Base-by-base conservation (phyloP, 2,329 filamentous ascomycete species). In the Alternaria consortialis region DNA sequence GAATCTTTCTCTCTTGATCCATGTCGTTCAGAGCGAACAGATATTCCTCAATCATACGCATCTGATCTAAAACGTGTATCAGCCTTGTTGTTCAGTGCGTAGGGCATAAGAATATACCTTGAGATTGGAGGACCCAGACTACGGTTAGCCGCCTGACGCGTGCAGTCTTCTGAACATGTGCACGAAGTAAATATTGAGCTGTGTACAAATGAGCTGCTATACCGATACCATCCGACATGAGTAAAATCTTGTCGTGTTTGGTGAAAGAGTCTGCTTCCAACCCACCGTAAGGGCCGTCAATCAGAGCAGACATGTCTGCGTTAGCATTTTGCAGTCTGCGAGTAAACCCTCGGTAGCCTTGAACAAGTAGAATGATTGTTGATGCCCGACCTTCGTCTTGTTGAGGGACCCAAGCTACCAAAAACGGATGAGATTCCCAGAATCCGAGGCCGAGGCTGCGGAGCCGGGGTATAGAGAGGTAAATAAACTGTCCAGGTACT, bases 221-320 rank as follows among this genome's bases (percentile, higher is more conserved):
- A 1, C 63, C 57, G 17, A 60, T 56, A 9, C 63, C 54, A 46
- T 48, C 52, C 2, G 46, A 56, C 34, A 65, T 37, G 13, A 65
- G 56, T 1, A 65, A 29, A 13, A 65, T 32, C 23, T 63, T 65
- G 27, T 65, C 53, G 29, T 65, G 60, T 17, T 46, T 27, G 3
- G 12, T 25, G 11, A 65, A 27, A 4, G 9, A 25, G 5, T 25
- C 15, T 36, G 53, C 27, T 54, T 55, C 53, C 59, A 56, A n/a
- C 8, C 47, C 31, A 7, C 51, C 29, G 20, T 44, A 53, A 34
- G 39, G 39, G 15, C 51, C 17, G 25, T 53, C 39, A 12, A 53
- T 31, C 13, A 53, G 5, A 25, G 51, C 39, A 43, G 51, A 32
- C 7, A 43, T 53, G 2, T 9, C 13, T 15, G n/a, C 23, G 6